A percentile compares a stretch with the other conserved stretches of the same genome.
These are phyloP conservation scores for Lizanozyma gosingica DNA, from an alignment of 1,139 yeast genomes.

Conservation along the genomic window DNA sequence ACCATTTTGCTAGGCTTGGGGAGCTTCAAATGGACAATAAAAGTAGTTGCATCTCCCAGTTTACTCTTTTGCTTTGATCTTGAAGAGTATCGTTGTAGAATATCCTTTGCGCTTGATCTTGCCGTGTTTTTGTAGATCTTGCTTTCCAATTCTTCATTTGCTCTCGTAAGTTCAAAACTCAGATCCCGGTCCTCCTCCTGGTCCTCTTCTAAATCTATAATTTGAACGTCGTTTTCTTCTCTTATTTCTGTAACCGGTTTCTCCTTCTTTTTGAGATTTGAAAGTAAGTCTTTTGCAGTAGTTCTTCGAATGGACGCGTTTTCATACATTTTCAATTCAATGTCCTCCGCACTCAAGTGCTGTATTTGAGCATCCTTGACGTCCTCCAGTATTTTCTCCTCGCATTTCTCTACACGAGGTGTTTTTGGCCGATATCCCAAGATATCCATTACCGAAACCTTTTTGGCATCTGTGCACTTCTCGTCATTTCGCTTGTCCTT, in stretches of 20 bases:
- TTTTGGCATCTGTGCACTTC: too few relatives aligned
- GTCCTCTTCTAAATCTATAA: too few relatives aligned
- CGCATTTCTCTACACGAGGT: too few relatives aligned
- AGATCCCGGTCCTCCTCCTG: neutral
- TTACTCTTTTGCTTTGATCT: constrained; percentile 14
- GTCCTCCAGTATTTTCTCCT: too few relatives aligned
- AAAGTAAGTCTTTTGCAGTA: neutral
- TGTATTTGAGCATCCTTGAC: too few relatives aligned
- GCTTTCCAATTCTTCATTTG: constrained; percentile 23
- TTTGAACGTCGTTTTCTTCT: neutral
- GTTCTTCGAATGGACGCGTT: neutral
- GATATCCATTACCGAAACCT: neutral
- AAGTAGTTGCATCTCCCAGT: constrained; percentile 8
- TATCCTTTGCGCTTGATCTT: constrained; percentile 22
- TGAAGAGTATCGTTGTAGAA: constrained; percentile 17
- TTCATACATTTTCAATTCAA: neutral
- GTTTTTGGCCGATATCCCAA: neutral
- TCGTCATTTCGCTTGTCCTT: too few relatives aligned
- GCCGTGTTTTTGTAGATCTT: constrained; percentile 17
- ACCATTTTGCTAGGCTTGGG: neutral
- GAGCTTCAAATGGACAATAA: neutral
- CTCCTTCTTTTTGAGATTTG: neutral
- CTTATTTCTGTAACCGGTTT: neutral
- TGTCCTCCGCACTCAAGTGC: neutral
- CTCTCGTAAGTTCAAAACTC: neutral